Evolutionary conservation across 1,139 yeast species (phyloP), one percentile per base, ranked within the genome.

Genomic region (Kodamaea sp.): DNA sequence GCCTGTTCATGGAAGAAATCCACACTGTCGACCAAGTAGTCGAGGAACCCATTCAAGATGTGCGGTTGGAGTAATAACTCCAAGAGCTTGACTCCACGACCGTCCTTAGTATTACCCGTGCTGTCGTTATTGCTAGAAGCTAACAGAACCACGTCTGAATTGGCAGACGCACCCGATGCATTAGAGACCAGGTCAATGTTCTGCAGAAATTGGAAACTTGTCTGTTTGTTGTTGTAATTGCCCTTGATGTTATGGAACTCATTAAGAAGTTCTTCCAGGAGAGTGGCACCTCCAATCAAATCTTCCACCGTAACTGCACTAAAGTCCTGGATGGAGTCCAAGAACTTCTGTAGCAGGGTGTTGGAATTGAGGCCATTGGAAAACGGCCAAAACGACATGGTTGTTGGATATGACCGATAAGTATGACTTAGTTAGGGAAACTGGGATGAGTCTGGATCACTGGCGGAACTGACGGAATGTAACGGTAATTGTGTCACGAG

Each of bases 371-470:
- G 55, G 14, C 72, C 53, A 36, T 62, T 70, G 29, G 71, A 54
- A 46, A 70, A 70, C 28, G 76, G 76, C 76, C 76, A 70, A 45
- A 70, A 70, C 28, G 76, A 70, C 76, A 70, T 70, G 34, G 26
- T 41, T n/a, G n/a, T n/a, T n/a, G n/a, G n/a, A n/a, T n/a, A n/a
- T n/a, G n/a, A n/a, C n/a, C n/a, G n/a, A n/a, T n/a, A n/a, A n/a
- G n/a, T n/a, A n/a, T n/a, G n/a, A n/a, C n/a, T n/a, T n/a, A n/a
- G n/a, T n/a, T n/a, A n/a, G n/a, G n/a, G n/a, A n/a, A n/a, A n/a
- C n/a, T n/a, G n/a, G n/a, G n/a, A n/a, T n/a, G n/a, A n/a, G n/a
- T n/a, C n/a, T n/a, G n/a, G n/a, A n/a, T n/a, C n/a, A n/a, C n/a
- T n/a, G n/a, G n/a, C n/a, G n/a, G n/a, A n/a, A n/a, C n/a, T n/a